These are phyloP conservation scores for Trichoderma sp. DNA, from an alignment of 2,329 filamentous ascomycete species.

Conservation along the genomic window DNA sequence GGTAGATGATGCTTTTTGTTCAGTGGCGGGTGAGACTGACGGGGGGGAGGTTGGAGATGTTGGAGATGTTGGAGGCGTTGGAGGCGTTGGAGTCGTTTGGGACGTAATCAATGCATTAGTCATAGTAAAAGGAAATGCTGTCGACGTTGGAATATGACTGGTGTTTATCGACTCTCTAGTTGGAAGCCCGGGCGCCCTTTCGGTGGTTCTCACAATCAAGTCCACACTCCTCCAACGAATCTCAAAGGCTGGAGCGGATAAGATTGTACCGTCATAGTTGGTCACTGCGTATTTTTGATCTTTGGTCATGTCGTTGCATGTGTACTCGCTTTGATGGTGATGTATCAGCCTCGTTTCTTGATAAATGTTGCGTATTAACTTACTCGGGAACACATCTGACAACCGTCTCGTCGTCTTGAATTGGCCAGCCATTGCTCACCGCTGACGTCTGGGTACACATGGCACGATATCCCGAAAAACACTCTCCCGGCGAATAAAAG, in stretches of 20 bases:
- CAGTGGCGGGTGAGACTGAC: neutral
- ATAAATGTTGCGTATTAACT: neutral
- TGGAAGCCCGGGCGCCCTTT: neutral
- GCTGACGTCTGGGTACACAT: slow-evolving; percentile 35
- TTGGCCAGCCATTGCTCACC: slow-evolving; percentile 31
- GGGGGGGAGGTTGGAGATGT: neutral
- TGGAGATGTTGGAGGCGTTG: too few relatives aligned
- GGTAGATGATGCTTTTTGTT: neutral
- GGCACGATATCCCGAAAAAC: slow-evolving; percentile 37
- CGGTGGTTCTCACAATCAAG: slow-evolving; percentile 19
- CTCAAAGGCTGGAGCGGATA: slow-evolving; percentile 40
- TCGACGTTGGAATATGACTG: neutral
- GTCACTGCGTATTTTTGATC: slow-evolving; percentile 35
- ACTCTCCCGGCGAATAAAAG: slow-evolving; percentile 40
- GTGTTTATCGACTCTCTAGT: neutral
- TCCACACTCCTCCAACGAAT: slow-evolving; percentile 37
- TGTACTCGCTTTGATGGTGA: slow-evolving; percentile 29
- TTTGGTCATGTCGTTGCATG: slow-evolving; percentile 32
- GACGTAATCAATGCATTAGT: neutral
- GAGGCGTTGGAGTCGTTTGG: too few relatives aligned
- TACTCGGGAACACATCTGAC: slow-evolving; percentile 38
- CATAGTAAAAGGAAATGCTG: neutral
- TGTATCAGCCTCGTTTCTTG: neutral
- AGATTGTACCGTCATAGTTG: slow-evolving; percentile 31
- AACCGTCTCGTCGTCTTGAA: slow-evolving; percentile 36